Percentiles rank a stretch among this genome's conserved stretches.
Conservation (phyloP, 2,329 filamentous ascomycete genomes). For the Bretziella fagacearum region DNA sequence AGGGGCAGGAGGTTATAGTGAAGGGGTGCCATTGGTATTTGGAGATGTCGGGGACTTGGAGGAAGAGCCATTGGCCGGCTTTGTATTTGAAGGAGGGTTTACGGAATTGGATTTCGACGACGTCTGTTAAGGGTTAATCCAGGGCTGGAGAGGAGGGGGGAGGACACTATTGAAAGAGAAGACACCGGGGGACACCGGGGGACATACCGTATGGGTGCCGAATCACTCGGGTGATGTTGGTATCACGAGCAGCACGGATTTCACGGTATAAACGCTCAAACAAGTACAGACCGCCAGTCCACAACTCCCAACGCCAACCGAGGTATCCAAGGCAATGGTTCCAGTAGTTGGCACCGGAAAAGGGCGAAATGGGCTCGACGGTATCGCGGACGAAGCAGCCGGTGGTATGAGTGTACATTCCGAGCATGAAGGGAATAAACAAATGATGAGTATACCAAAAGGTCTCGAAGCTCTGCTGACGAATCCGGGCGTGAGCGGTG, state of each 20-base stretch:
- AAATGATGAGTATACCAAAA: conserved; percentile 99
- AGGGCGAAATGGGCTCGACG: conserved; percentile 55
- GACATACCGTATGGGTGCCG: conserved; percentile 81
- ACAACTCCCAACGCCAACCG: conserved; percentile 93
- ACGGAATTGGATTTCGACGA: conserved; percentile 90
- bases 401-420: conserved; percentile 85
- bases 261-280: conserved; percentile 82
- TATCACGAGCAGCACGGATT: conserved; percentile 64
- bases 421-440: conserved; percentile 91
- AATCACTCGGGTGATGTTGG: conserved; percentile 83
- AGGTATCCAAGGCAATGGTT: conserved; percentile 85
- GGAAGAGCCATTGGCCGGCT: conserved; percentile 93
- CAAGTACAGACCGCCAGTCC: conserved; percentile 71
- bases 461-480: conserved; percentile 92
- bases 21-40: conserved; percentile 95
- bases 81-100: conserved; percentile 98
- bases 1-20: conserved; percentile 95
- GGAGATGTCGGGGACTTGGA: conserved; percentile 81
- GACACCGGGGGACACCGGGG: too few species aligned
- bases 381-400: conserved; percentile 93
- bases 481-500: conserved; percentile 79
- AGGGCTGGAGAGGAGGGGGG: not conserved
- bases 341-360: conserved; percentile 73
- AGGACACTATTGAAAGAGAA: not conserved
- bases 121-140: conserved; percentile 41